These are phyloP conservation scores for Rickenella mellea DNA, from an alignment of 768 basidiomycete species.

Conservation along the genomic window DNA sequence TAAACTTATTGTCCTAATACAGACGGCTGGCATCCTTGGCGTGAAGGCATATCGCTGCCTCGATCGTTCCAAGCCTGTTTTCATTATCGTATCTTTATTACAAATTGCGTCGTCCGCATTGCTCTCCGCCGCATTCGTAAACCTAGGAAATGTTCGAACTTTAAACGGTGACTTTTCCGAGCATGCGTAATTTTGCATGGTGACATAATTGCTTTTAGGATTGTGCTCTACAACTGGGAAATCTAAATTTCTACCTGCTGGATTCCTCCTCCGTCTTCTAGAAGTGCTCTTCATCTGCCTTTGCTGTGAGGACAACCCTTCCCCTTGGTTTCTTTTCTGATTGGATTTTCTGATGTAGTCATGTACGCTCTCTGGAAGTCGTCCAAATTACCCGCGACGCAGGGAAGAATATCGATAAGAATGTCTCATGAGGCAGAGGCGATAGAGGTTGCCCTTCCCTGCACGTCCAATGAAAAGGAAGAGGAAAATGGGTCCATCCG, in stretches of 20 bases:
- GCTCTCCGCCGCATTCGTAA: slow-evolving; percentile 31
- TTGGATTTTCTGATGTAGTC: slow-evolving; percentile 26
- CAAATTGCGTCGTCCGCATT: slow-evolving; percentile 32
- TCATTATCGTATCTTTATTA: slow-evolving; percentile 31
- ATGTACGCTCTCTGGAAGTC: slow-evolving; percentile 47
- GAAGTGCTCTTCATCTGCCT: slow-evolving; percentile 50
- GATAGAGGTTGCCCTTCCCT: slow-evolving; percentile 31
- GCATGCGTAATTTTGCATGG: background rate
- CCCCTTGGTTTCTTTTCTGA: background rate
- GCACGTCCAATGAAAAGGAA: slow-evolving; percentile 3
- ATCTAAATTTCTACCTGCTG: slow-evolving; percentile 26
- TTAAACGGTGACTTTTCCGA: background rate
- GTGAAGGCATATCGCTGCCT: slow-evolving; percentile 60
- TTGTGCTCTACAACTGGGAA: slow-evolving; percentile 32
- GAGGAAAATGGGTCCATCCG: background rate
- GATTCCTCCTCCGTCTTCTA: slow-evolving; percentile 36
- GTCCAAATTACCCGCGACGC: slow-evolving; percentile 36
- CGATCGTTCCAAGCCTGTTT: slow-evolving; percentile 47
- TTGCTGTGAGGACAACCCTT: slow-evolving; percentile 40
- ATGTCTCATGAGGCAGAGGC: no score
- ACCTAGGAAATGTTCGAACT: slow-evolving; percentile 25
- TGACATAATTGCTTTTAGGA: slow-evolving; percentile 21
- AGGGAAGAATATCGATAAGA: slow-evolving; percentile 45
- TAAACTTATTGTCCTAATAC: background rate
- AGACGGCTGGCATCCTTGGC: slow-evolving; percentile 58